Base-by-base conservation (phyloP, 106 monocot genomes). In the Triglochin maritima region DNA sequence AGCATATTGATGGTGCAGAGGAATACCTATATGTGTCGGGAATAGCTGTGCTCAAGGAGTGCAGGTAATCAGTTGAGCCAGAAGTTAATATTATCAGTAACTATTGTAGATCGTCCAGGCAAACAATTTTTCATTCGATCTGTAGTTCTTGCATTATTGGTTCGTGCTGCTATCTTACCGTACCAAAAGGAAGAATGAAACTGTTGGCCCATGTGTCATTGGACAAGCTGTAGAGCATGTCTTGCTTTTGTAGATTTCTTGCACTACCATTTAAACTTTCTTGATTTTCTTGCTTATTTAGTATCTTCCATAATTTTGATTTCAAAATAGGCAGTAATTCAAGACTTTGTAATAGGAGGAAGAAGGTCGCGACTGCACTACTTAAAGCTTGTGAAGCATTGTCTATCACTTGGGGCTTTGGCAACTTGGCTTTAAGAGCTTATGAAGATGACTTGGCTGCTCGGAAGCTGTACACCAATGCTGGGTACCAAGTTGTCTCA, bases 21-120 rank as follows among this genome's bases (percentile, higher is more conserved):
- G 90, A 90, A 67, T 95, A 90, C 52, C 68, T 87, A 53, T 95
- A 87, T 67, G 75, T 95, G 11, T 95, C 94, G 73, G 94, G 94
- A 56, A 87, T 90, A 7, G 87, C 87, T 6, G 94, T 95, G 6
- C 83, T 81, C 17, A 75, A 65, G 17, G 80, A 81, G 9, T 90
- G 76, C 68, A 83, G 94, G 94, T 95, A 78, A 52, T 49, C 42
- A 10, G 45, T 4, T 50, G n/a, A 10, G 2, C 6, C 15, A 41
- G 15, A 15, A 43, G 49, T 50, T 2, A 5, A 62, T 14, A 0
- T 1, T 61, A 29, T 49, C 6, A 44, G 64, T 51, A 7, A 46
- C 46, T 46, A 63, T 11, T 46, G 46, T 46, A 63, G 13, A 29
- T 29, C 29, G 29, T 1, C 29, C 29, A 29, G 29, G 29, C 29